A percentile compares a stretch with the other conserved stretches of the same genome.
phyloP scores from a whole-genome alignment of 2,329 filamentous ascomycete species.

The Stagonosporopsis chrysanthemi region DNA sequence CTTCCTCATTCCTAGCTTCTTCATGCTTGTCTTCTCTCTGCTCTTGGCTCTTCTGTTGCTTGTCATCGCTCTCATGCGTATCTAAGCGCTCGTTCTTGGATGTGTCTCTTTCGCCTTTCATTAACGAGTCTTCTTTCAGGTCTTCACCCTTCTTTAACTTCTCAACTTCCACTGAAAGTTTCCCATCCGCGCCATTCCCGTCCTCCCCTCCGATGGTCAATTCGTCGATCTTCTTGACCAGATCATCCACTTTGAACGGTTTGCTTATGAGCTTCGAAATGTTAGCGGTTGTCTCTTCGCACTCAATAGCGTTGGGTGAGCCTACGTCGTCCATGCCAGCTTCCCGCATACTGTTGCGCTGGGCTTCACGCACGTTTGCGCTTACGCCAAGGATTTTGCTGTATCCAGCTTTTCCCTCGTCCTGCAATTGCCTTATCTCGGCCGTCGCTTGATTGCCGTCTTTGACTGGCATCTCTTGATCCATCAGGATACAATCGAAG shows the following conservation, averaged over 20 bases:
- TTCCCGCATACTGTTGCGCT: conserved; percentile 43
- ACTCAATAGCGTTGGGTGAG: too few species aligned
- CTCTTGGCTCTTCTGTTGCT: conserved; percentile 1
- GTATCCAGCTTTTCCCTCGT: conserved; percentile 39
- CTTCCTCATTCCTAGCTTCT: not conserved
- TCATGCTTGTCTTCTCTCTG: not conserved
- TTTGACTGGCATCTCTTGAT: conserved; percentile 56
- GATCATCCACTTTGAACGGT: conserved; percentile 49
- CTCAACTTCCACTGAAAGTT: conserved; percentile 1
- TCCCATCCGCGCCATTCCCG: conserved; percentile 1
- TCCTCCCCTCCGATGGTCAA: conserved; percentile 26
- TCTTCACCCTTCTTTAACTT: not conserved
- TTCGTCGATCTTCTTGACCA: conserved; percentile 40
- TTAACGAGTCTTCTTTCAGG: not conserved
- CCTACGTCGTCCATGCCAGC: conserved; percentile 48
- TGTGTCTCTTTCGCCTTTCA: conserved; percentile 1
- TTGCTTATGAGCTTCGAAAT: conserved; percentile 43
- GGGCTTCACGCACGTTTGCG: conserved; percentile 48
- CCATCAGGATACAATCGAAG: conserved; percentile 55
- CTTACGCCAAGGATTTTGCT: conserved; percentile 50
- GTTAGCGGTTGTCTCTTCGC: too few species aligned
- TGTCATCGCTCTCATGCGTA: not conserved
- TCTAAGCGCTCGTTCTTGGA: not conserved
- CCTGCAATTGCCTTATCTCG: conserved; percentile 50
- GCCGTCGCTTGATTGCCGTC: conserved; percentile 52